Base-by-base conservation (phyloP, 108 stramenopile genomes). In the Skeletonema potamos region DNA sequence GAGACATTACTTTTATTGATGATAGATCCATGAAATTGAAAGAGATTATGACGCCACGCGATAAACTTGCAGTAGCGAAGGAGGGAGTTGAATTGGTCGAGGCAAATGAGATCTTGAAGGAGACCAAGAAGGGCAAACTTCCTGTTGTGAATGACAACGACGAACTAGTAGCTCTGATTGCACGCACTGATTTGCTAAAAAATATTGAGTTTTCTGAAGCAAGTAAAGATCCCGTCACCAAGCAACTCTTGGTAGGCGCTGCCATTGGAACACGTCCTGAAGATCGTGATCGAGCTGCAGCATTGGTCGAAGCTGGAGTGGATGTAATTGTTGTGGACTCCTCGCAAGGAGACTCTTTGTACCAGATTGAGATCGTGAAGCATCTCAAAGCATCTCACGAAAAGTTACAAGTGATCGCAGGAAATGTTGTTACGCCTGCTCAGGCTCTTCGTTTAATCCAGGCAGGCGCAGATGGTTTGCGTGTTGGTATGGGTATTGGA, bases 401-500 rank as follows among this genome's bases (percentile, higher is more conserved):
- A 13, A 70, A 82, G 39, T 67, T 99, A 2, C 93, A 99, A 56
- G 97, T 99, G 4, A 99, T 99, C 74, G 99, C 94, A 43, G 99
- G 99, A 29, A 99, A 99, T 78, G 97, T 99, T 32, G 99, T 99
- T 24, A 99, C 99, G 8, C 90, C 96, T 10, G 76, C 90, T 0
- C 99, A 99, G 85, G 98, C 98, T 22, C 79, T 91, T 27, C 95
- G 97, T 74, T 86, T 99, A 59, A 99, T 99, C 77, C 82, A 96
- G 68, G 97, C 98, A 51, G 99, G 99, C 29, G 99, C 95, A n/a
- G 99, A 99, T 79, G 99, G 98, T 33, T 86, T 99, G 22, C 91
- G 99, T n/a, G 98, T 99, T 13, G 99, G 99, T 56, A 99, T 99
- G 99, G 99, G 99, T 44, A 96, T 98, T 37, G 99, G 99, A 60